Conservation (phyloP, 208 protist species). For the Spongospora subterranea region DNA sequence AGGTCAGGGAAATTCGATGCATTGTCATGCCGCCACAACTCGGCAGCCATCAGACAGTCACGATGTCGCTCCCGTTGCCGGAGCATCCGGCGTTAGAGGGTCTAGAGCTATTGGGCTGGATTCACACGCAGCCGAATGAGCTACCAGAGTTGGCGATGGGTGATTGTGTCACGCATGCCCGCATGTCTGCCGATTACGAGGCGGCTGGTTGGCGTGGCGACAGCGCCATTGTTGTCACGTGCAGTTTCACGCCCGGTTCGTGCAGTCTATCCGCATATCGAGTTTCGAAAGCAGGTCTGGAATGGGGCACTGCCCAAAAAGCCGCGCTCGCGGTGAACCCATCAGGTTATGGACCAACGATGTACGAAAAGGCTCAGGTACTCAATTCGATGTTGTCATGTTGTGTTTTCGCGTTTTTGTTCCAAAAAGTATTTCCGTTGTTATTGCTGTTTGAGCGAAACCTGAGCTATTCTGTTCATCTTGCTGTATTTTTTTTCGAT, state of each 20-base stretch:
- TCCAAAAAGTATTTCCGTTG: too few relatives aligned
- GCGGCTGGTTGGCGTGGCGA: slow-evolving; percentile 25
- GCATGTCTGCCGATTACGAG: slow-evolving; percentile 82
- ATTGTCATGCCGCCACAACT: slow-evolving; percentile 92
- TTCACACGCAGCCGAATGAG: slow-evolving; percentile 92
- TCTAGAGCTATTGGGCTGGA: slow-evolving; percentile 91
- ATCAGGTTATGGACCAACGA: slow-evolving; percentile 80
- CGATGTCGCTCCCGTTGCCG: slow-evolving; percentile 82
- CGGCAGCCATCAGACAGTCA: slow-evolving; percentile 81
- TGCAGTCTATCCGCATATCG: slow-evolving; percentile 86
- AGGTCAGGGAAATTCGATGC: slow-evolving; percentile 89
- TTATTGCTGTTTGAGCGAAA: too few relatives aligned
- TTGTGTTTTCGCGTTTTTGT: too few relatives aligned
- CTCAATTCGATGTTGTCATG: too few relatives aligned
- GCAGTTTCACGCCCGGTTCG: slow-evolving; percentile 87
- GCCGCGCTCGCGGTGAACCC: slow-evolving; percentile 72
- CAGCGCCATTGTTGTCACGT: slow-evolving; percentile 57
- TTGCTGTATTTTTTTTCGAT: neutral
- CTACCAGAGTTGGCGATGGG: slow-evolving; percentile 81
- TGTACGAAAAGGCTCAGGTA: slow-evolving; percentile 84
- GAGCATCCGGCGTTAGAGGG: slow-evolving; percentile 85
- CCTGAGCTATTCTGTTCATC: too few relatives aligned
- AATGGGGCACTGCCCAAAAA: slow-evolving; percentile 87
- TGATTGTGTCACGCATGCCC: slow-evolving; percentile 84
- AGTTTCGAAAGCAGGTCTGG: slow-evolving; percentile 83